These are phyloP conservation scores for Fagus crenata DNA, from an alignment of 306 rosid species.

Conservation along the genomic window DNA sequence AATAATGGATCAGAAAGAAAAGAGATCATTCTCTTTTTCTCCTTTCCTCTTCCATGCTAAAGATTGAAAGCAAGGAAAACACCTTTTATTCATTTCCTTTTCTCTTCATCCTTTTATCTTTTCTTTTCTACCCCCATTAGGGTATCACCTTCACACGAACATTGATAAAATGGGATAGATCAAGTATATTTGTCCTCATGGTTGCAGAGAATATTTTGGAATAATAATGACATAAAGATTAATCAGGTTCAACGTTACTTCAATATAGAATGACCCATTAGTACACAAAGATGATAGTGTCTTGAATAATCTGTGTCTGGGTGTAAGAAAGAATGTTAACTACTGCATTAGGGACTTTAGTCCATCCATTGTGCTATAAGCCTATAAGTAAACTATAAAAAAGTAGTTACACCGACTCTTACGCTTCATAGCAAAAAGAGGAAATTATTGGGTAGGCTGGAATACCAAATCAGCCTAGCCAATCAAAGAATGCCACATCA, in stretches of 20 bases:
- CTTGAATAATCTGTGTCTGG: background rate
- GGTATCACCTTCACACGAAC: too few species aligned
- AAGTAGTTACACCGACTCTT: background rate
- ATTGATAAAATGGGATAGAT: background rate
- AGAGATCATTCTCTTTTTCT: too few species aligned
- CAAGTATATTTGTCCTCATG: background rate
- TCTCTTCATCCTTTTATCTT: too few species aligned
- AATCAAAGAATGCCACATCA: too few species aligned
- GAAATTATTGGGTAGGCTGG: too few species aligned
- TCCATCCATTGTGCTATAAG: background rate
- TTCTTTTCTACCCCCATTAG: too few species aligned
- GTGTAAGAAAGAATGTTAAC: background rate
- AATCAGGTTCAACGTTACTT: conserved; percentile 32
- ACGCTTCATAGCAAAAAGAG: too few species aligned
- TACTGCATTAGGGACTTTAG: background rate
- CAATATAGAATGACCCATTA: background rate
- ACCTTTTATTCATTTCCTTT: too few species aligned
- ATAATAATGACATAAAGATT: conserved; percentile 25
- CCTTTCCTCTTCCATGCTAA: too few species aligned
- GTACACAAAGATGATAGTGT: background rate
- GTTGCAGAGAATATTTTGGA: background rate
- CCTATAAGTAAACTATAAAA: conserved; percentile 7
- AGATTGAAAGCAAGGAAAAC: too few species aligned
- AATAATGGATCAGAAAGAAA: too few species aligned
- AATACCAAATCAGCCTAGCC: too few species aligned